Evolutionary conservation across 139 green algal species (phyloP), one percentile per base, ranked within the genome.

Genomic region (Mychonastes homosphaera): DNA sequence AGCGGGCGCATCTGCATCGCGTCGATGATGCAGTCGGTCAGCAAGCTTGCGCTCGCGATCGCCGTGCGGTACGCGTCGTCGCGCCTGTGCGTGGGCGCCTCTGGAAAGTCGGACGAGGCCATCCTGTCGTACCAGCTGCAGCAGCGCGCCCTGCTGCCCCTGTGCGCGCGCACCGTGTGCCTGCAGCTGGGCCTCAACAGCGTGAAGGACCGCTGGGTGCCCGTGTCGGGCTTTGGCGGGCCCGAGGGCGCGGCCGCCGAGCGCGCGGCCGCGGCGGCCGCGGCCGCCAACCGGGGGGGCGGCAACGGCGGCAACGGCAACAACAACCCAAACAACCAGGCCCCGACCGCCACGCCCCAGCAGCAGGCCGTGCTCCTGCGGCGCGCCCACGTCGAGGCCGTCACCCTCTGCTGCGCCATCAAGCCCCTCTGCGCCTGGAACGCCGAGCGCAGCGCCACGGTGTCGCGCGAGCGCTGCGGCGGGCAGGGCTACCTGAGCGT

Each of bases 51-150:
- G 2, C 62, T 86, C 21, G 67, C 67, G 4, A 65, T 86, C 2
- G 77, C 74, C 27, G 53, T 80, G 38, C 50, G 72, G 27, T 96
- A 96, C 71, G 80, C 87, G 2, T 68, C 65, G 34, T 80, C 71
- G 8, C 77, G 88, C 38, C 73, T 95, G 48, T 81, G 69, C 50
- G 88, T 95, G 21, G 88, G 88, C 0, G 74, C 82, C 26, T 80
- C 59, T 39, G 88, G 88, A 44, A 68, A 75, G 59, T 84, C 69
- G 56, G 88, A 96, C 75, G 92, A 79, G 1, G 78, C 87, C 32
- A 96, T 96, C 43, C 69, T 94, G 29, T 72, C 81, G 48, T 96
- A 94, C 75, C 88, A 96, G 75, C 82, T 96, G 63, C 87, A 95
- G 75, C 86, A 94, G 69, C 53, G 74, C 1, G 88, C 88, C 6